Percentiles rank a stretch among this genome's conserved stretches.
These are phyloP conservation scores for Eucommia ulmoides DNA, from an alignment of 257 asterid genomes.

Conservation along the genomic window DNA sequence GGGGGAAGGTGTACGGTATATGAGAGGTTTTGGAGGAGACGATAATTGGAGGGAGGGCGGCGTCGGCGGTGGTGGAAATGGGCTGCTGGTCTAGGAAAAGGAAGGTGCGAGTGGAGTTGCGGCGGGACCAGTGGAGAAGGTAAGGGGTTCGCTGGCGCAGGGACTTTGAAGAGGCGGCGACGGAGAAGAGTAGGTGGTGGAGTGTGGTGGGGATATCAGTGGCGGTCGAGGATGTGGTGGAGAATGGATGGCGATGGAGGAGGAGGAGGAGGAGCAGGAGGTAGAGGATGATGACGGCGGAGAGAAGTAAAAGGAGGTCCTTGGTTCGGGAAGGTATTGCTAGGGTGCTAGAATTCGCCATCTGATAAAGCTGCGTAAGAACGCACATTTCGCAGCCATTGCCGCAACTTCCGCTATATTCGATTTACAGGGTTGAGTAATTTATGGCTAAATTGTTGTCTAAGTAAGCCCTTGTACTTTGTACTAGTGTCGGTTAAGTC, in stretches of 20 bases:
- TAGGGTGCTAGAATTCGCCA: background rate
- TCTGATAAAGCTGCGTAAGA: too few relatives aligned
- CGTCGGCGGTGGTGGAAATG: conserved; percentile 12
- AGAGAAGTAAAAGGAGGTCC: conserved; percentile 13
- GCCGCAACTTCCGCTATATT: too few relatives aligned
- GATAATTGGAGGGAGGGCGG: conserved; percentile 27
- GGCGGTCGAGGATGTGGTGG: conserved; percentile 32
- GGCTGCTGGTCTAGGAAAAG: conserved; percentile 39
- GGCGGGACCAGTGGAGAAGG: conserved; percentile 54
- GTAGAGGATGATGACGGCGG: conserved; percentile 16
- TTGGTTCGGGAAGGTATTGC: background rate
- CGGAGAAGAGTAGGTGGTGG: conserved; percentile 36
- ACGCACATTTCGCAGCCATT: too few relatives aligned
- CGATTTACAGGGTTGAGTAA: too few relatives aligned
- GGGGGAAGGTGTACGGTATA: conserved; percentile 23
- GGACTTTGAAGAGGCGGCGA: conserved; percentile 18
- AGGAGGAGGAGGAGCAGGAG: conserved; percentile 1
- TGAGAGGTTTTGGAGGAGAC: conserved; percentile 33
- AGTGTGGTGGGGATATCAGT: conserved; percentile 16
- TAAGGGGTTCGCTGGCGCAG: conserved; percentile 40
- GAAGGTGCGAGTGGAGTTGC: conserved; percentile 42
- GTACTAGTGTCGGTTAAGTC: too few relatives aligned
- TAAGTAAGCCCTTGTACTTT: too few relatives aligned
- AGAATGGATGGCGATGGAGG: conserved; percentile 20
- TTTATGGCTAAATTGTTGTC: too few relatives aligned